Conservation (phyloP, 495 filamentous ascomycete genomes). For the Choiromyces venosus region DNA sequence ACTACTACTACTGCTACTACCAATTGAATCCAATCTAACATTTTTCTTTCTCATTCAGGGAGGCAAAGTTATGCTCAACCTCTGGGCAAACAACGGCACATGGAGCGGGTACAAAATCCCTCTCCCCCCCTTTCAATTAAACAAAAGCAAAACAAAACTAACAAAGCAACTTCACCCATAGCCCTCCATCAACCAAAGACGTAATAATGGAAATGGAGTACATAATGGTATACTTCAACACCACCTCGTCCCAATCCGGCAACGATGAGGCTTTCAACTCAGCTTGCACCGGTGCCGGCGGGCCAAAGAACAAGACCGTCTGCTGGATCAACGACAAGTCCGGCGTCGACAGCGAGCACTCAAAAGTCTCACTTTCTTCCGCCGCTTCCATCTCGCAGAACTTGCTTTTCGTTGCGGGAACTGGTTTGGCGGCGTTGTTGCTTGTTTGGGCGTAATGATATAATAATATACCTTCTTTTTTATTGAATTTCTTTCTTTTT, state of each 20-base stretch:
- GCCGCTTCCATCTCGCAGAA: not conserved
- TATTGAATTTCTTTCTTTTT: not conserved
- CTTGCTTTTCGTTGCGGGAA: not conserved
- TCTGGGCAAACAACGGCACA: constrained; percentile 40
- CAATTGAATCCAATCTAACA: constrained; percentile 5
- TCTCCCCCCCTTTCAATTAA: not conserved
- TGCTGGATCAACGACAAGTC: constrained; percentile 27
- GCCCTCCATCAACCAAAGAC: constrained; percentile 34
- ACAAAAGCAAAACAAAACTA: not conserved
- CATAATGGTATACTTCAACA: constrained; percentile 40
- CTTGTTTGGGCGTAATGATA: not conserved
- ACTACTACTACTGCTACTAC: not conserved
- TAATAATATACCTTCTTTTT: not conserved
- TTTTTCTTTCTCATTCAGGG: constrained; percentile 11
- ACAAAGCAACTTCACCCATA: not conserved
- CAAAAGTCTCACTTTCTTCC: not conserved
- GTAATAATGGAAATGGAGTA: constrained; percentile 36
- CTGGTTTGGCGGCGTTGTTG: not conserved
- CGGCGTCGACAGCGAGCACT: constrained; percentile 16
- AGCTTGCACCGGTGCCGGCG: constrained; percentile 29
- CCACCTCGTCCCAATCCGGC: constrained; percentile 29
- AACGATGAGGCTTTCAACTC: constrained; percentile 26
- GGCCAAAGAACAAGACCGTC: constrained; percentile 17
- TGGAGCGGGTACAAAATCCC: constrained; percentile 31
- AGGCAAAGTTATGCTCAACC: constrained; percentile 34